phyloP scores from a whole-genome alignment of 2,329 filamentous ascomycete species.

The Keithomyces neogunnii region DNA sequence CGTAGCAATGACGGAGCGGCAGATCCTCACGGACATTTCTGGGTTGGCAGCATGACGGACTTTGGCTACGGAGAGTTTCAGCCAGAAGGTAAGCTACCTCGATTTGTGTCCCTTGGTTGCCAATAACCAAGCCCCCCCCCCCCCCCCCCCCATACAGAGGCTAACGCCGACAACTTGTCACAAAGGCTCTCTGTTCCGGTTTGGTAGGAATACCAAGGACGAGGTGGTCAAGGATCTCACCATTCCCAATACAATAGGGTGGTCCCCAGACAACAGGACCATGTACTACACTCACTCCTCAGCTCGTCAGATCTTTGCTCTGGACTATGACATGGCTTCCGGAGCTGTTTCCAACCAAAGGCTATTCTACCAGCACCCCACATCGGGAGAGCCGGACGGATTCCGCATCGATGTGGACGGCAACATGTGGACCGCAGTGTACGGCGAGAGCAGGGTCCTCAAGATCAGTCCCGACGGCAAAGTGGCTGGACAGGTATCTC shows the following conservation, averaged over 20 bases:
- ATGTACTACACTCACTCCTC: conserved; percentile 82
- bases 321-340: conserved; percentile 60
- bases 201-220: conserved; percentile 53
- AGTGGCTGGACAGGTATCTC: conserved; percentile 62
- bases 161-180: not conserved
- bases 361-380: conserved; percentile 63
- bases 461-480: conserved; percentile 62
- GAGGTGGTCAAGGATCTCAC: conserved; percentile 55
- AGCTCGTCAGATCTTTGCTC: conserved; percentile 60
- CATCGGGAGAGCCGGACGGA: conserved; percentile 67
- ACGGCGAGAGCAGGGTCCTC: conserved; percentile 67
- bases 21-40: conserved; percentile 74
- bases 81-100: conserved; percentile 42
- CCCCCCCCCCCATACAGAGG: not conserved
- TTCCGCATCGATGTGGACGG: conserved; percentile 77
- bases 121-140: not conserved
- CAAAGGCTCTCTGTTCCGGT: conserved; percentile 63
- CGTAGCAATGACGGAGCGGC: conserved; percentile 75
- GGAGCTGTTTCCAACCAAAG: conserved; percentile 61
- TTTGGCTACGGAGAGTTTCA: conserved; percentile 48
- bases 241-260: conserved; percentile 80
- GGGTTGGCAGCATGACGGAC: conserved; percentile 82
- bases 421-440: conserved; percentile 85
- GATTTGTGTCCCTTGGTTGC: not conserved
- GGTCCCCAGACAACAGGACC: conserved; percentile 62